Conservation (phyloP, 192 early-diverging fungal genomes). For the Funneliformis geosporum region DNA sequence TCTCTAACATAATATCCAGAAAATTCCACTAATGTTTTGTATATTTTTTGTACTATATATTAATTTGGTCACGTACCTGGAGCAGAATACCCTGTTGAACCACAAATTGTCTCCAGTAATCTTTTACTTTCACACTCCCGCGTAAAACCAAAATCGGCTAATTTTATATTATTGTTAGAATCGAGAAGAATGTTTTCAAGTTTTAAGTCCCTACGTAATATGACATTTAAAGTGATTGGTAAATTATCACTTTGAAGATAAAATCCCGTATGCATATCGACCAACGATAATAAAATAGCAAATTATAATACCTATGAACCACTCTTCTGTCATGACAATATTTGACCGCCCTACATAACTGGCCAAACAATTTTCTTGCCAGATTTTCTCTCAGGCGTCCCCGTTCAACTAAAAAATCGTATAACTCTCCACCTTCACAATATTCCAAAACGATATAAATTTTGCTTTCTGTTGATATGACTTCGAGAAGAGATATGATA, state of each 20-base stretch:
- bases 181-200: constrained; percentile 64
- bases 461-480: constrained; percentile 67
- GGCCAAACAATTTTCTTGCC: constrained; percentile 52
- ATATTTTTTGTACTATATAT: not conserved
- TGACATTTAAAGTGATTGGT: not conserved
- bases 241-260: not conserved
- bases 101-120: constrained; percentile 65
- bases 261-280: not conserved
- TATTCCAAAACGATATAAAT: constrained; percentile 85
- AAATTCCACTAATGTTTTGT: not conserved
- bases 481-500: constrained; percentile 77
- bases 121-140: constrained; percentile 58
- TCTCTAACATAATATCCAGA: not conserved
- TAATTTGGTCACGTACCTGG: constrained; percentile 52
- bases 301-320: constrained; percentile 47
- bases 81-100: constrained; percentile 73
- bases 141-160: constrained; percentile 70
- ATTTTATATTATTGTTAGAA: constrained; percentile 57
- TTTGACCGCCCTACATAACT: constrained; percentile 50
- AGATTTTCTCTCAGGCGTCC: constrained; percentile 43
- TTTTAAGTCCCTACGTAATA: constrained; percentile 55
- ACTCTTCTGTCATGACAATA: constrained; percentile 57
- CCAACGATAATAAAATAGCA: not conserved
- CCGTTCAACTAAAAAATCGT: constrained; percentile 49
- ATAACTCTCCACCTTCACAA: constrained; percentile 69